Percentiles rank a stretch among this genome's conserved stretches.
Evolutionary conservation across 768 basidiomycete genomes (phyloP).

Genomic region (Amanita jacksonii): DNA sequence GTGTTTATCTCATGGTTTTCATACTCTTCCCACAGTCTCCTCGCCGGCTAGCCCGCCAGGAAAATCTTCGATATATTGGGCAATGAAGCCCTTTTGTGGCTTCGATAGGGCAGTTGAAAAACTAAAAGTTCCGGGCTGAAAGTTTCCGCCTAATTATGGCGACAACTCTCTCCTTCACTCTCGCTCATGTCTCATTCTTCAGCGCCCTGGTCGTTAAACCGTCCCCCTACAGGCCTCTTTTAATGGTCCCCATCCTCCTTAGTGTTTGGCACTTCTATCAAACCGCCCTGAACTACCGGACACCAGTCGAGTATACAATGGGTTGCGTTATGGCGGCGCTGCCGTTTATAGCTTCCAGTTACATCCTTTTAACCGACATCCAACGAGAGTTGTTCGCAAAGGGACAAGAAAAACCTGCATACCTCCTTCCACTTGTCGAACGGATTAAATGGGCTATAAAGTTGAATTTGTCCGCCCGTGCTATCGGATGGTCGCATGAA

Average conservation of each 20-base stretch:
- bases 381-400: slow-evolving; percentile 6
- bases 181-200: background rate
- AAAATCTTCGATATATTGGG: too few relatives aligned
- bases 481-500: slow-evolving; percentile 26
- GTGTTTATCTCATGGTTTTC: too few relatives aligned
- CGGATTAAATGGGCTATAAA: slow-evolving; percentile 22
- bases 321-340: slow-evolving; percentile 7
- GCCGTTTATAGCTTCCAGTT: slow-evolving; percentile 7
- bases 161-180: background rate
- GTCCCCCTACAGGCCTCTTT: slow-evolving; percentile 9
- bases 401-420: slow-evolving; percentile 5
- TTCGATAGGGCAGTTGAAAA: background rate
- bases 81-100: too few relatives aligned
- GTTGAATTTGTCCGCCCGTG: slow-evolving; percentile 21
- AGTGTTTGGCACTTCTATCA: slow-evolving; percentile 9
- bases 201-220: slow-evolving; percentile 8
- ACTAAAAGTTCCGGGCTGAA: too few relatives aligned
- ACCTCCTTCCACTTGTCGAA: slow-evolving; percentile 6
- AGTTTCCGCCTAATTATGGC: background rate
- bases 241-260: slow-evolving; percentile 9
- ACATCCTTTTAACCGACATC: slow-evolving; percentile 11
- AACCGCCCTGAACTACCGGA: background rate
- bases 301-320: slow-evolving; percentile 11
- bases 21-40: too few relatives aligned
- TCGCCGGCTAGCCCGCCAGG: too few relatives aligned